Conservation (phyloP, 2,329 filamentous ascomycete genomes). For the Arthrobotrys entomopaga region DNA sequence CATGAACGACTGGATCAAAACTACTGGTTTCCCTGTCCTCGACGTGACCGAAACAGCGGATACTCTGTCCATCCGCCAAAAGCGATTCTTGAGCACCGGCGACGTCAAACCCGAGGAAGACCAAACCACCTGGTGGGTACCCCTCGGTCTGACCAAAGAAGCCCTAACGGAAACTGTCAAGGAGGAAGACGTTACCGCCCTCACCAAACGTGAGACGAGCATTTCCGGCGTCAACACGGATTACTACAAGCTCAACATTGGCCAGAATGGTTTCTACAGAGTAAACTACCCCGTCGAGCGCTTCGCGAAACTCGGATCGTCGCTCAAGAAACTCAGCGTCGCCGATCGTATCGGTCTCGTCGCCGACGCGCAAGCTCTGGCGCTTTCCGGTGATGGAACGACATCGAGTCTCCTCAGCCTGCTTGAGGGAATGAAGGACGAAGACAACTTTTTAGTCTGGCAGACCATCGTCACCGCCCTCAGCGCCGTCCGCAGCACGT, state of each 20-base stretch:
- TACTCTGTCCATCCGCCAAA: slow-evolving; percentile 83
- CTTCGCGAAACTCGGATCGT: slow-evolving; percentile 80
- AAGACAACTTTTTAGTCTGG: slow-evolving; percentile 90
- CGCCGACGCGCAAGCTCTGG: slow-evolving; percentile 87
- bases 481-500: slow-evolving; percentile 81
- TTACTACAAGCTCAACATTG: slow-evolving; percentile 94
- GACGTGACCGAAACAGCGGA: slow-evolving; percentile 85
- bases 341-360: slow-evolving; percentile 94
- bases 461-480: slow-evolving; percentile 82
- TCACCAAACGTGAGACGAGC: slow-evolving; percentile 80
- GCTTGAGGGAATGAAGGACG: slow-evolving; percentile 81
- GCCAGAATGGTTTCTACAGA: slow-evolving; percentile 88
- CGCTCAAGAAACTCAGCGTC: slow-evolving; percentile 78
- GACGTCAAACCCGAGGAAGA: slow-evolving; percentile 93
- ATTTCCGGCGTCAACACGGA: slow-evolving; percentile 77
- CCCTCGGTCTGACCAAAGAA: slow-evolving; percentile 83
- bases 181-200: slow-evolving; percentile 71
- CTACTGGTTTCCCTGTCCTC: slow-evolving; percentile 92
- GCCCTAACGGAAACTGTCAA: slow-evolving; percentile 64
- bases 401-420: slow-evolving; percentile 85
- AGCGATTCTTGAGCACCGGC: slow-evolving; percentile 88
- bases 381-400: slow-evolving; percentile 83
- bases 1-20: slow-evolving; percentile 95
- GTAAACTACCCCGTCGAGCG: slow-evolving; percentile 91
- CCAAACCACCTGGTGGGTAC: slow-evolving; percentile 93